These are phyloP conservation scores for Stylosanthes scabra DNA, from an alignment of 331 rosid species.

Conservation along the genomic window DNA sequence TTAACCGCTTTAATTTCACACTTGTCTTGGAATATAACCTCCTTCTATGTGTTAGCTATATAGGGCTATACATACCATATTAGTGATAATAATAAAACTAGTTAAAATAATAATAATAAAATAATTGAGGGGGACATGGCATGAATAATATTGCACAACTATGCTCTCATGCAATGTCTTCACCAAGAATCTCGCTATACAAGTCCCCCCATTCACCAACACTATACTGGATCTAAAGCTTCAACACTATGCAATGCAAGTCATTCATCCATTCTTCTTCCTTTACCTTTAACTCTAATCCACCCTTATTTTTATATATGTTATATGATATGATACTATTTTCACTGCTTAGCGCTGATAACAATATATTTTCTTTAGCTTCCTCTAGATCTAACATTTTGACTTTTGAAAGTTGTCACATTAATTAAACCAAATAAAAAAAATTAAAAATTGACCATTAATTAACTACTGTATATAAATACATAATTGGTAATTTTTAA, in stretches of 20 bases:
- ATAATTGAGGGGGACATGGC: background rate
- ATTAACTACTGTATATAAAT: too few relatives aligned
- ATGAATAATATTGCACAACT: background rate
- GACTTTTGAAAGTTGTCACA: slow-evolving; percentile 3
- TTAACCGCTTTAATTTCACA: background rate
- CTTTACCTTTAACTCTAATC: background rate
- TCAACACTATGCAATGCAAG: background rate
- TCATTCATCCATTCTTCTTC: background rate
- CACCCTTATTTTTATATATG: background rate
- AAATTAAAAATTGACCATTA: background rate
- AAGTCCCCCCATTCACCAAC: background rate
- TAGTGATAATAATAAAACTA: background rate
- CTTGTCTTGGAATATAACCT: background rate
- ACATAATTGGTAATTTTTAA: too few relatives aligned
- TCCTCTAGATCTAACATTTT: slow-evolving; percentile 16
- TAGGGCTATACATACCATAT: too few relatives aligned
- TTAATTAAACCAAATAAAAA: background rate
- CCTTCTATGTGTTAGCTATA: background rate
- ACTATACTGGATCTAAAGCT: background rate
- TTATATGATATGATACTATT: background rate
- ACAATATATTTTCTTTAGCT: background rate
- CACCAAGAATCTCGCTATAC: slow-evolving; percentile 15
- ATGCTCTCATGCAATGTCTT: slow-evolving; percentile 9
- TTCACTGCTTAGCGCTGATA: background rate
- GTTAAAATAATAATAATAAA: background rate